Evolutionary conservation across 2,329 filamentous ascomycete genomes (phyloP), one percentile per base, ranked within the genome.

Genomic region (Penicillium sp.): DNA sequence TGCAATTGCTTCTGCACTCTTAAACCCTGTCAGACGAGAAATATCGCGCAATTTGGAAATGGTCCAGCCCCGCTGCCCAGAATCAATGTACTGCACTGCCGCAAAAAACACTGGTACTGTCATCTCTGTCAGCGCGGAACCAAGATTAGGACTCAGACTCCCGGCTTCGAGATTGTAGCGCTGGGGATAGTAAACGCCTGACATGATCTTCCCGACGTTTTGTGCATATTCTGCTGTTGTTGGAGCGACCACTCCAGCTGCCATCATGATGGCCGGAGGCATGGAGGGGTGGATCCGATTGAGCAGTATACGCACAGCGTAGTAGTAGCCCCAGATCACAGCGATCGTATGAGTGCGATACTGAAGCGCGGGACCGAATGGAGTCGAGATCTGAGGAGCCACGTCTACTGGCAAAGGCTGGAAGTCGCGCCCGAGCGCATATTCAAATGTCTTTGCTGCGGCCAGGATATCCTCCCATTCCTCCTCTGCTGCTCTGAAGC

Each of bases 271-370:
- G 8, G 92, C 87, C 0, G 93, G 91, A 0, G 92, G 93, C 92
- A 97, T 97, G 22, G 83, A 84, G 0, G 94, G 94, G 62, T 97
- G 92, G 1, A 87, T 81, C 32, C 94, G 83, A 55, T 93, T 80
- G n/a, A 94, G 81, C 50, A 92, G 82, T 53, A 97, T 93, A 44
- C 91, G 81, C 0, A 88, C 87, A 79, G 93, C 90, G 72, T 96
- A 89, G 70, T 90, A 92, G 60, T 92, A 88, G 67, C 89, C 86
- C 90, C 92, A 96, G 21, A 97, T 81, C 32, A 90, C 88, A 3
- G 89, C 90, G 58, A 97, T 88, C n/a, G 88, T 87, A 70, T 91
- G 93, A 2, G 89, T 93, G 29, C 90, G 84, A 68, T 96, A 97
- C 59, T 91, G 86, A 6, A 92, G 76, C 0, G 90, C 88, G 2